phyloP scores from a whole-genome alignment of 2,329 filamentous ascomycete species.

The Alternaria brassicae region DNA sequence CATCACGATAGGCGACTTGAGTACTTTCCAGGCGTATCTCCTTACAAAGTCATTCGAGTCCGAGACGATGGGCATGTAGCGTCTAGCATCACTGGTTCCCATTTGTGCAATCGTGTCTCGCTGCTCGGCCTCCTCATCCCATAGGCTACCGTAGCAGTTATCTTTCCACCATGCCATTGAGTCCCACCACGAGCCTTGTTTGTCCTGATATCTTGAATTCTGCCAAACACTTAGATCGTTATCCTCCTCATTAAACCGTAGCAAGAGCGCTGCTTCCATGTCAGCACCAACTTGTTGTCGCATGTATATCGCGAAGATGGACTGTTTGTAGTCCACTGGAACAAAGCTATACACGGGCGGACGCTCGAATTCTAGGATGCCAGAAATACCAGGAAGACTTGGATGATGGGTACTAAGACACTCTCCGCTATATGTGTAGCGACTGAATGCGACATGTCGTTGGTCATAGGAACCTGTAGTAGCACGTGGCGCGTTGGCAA shows the following conservation, averaged over 20 bases:
- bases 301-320: constrained; percentile 2
- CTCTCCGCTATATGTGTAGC: constrained; percentile 25
- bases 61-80: background rate
- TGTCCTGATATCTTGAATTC: background rate
- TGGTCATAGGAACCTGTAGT: background rate
- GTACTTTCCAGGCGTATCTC: too few species aligned
- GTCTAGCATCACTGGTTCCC: background rate
- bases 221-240: constrained; percentile 12
- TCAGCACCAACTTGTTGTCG: background rate
- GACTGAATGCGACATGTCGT: constrained; percentile 1
- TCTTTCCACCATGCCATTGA: constrained; percentile 27
- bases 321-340: constrained; percentile 7
- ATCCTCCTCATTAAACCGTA: constrained; percentile 24
- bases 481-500: background rate
- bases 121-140: background rate
- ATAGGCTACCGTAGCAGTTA: constrained; percentile 7
- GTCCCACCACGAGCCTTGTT: background rate
- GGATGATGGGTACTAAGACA: background rate
- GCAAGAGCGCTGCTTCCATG: background rate
- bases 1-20: background rate
- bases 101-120: constrained; percentile 2
- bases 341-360: background rate
- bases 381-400: background rate
- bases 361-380: background rate
- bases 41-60: background rate